Base-by-base conservation (phyloP, 2,329 filamentous ascomycete species). In the Balansia obtecta region DNA sequence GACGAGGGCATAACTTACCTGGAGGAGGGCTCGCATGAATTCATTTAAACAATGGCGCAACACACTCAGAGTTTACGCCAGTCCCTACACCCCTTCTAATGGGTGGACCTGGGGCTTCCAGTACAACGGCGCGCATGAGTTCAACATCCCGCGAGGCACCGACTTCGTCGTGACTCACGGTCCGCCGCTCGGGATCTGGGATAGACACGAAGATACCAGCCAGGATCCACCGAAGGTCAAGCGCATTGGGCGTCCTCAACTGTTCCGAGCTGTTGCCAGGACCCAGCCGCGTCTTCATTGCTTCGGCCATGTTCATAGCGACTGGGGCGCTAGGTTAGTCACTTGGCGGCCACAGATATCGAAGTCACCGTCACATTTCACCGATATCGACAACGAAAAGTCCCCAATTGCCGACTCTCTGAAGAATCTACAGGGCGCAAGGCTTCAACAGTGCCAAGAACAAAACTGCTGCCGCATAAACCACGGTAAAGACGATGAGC, bases 301-400 rank as follows among this genome's bases (percentile, higher is more conserved):
- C 51, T 69, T 68, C 44, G 67, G 66, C 2, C 65, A 68, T 44
- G 58, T 64, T 0, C 62, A 67, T 38, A 40, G 55, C 1, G 54
- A 56, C 4, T 69, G 66, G 66, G 68, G 63, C 8, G 64, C 70
- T 0, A 74, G 70, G 50, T 20, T 74, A 1, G 68, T 77, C 20
- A 22, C 20, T 22, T 22, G 20, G 20, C 20, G 20, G 0, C 63
- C 65, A 2, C 82, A 77, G 78, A 59, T 68, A 1, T 33, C 46
- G 0, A 30, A 22, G 9, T 47, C 33, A 0, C 68, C 70, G 3
- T 70, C 70, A 0, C 69, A 77, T 56, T 68, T 76, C 20, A 70
- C 64, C 0, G 69, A 71, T 44, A 73, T 78, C 18, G 69, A 79
- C 47, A 69, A 78, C 45, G 66, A 62, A 0, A 56, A 56, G 2